phyloP scores from a whole-genome alignment of 176 grass and related monocot species.

The Aegilops bicornis region DNA sequence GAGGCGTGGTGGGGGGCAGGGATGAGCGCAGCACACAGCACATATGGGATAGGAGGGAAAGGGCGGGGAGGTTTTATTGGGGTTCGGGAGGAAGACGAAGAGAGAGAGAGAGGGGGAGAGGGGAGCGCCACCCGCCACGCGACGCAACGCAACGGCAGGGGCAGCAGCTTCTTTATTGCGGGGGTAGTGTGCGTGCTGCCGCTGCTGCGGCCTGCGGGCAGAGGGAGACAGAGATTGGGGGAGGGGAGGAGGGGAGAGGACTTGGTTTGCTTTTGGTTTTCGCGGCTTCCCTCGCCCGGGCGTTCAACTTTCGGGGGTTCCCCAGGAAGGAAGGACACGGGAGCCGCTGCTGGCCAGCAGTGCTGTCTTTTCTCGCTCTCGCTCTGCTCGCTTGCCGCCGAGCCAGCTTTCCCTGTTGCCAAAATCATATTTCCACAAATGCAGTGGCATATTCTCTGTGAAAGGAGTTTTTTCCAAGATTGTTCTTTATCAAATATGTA shows the following conservation, averaged over 20 bases:
- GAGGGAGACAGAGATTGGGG: neutral
- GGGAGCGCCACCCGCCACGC: neutral
- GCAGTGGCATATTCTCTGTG: too few relatives aligned
- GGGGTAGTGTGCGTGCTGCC: neutral
- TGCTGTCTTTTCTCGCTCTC: too few relatives aligned
- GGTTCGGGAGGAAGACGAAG: constrained; percentile 33
- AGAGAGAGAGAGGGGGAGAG: neutral
- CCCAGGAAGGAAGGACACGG: too few relatives aligned
- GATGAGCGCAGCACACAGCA: neutral
- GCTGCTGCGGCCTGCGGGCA: neutral
- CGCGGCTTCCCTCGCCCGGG: neutral
- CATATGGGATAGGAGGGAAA: constrained; percentile 3
- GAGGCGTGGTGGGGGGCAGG: constrained; percentile 16
- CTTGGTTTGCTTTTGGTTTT: neutral
- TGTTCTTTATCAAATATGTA: too few relatives aligned
- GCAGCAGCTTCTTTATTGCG: constrained; percentile 33
- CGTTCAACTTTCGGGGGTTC: constrained; percentile 16
- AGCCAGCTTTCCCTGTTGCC: too few relatives aligned
- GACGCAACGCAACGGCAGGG: neutral
- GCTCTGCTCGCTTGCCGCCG: too few relatives aligned
- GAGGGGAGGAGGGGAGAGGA: neutral
- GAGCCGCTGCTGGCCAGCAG: too few relatives aligned
- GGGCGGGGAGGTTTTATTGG: constrained; percentile 36
- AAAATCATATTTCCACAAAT: too few relatives aligned
- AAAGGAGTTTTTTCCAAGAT: too few relatives aligned